Evolutionary conservation across 2,329 filamentous ascomycete species (phyloP), one percentile per base, ranked within the genome.

Genomic region (Didymella glomerata): DNA sequence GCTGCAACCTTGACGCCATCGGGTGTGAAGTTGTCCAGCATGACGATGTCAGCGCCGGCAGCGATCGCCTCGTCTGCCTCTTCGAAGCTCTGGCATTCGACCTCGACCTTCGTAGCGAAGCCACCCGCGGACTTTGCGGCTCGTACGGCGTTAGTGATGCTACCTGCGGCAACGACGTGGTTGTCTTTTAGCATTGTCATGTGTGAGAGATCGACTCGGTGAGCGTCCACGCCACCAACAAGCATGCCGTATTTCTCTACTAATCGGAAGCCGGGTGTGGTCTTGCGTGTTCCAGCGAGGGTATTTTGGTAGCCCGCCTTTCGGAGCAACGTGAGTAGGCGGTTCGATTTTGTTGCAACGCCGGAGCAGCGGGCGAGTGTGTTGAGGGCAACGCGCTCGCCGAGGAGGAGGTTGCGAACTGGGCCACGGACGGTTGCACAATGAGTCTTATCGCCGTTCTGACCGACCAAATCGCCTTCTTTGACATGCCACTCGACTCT

Each of bases 161-260:
- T 91, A 25, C 83, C 83, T 53, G 90, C 89, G 63, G 92, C 92
- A 90, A 94, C 97, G 57, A 99, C 90, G 79, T 99, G 95, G 79
- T 99, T 99, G 79, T 99, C 95, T 82, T 99, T 99, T 65, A 99
- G 84, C 95, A 99, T 99, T 56, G 93, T 93, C 95, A 99, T 98
- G 65, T 89, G 86, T 76, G 77, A 80, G 2, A 99, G 83, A 76
- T 99, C 95, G 79, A 97, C 92, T 30, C 95, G 84, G 78, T 99
- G 95, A 2, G 89, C 87, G 79, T 99, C 95, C 16, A 92, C 93
- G 11, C 95, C 95, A 56, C 94, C 95, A 16, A 96, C 90, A 22
- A 97, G 82, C 90, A 99, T 97, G 68, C 93, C 95, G 78, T 99
- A 99, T 81, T 99, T 99, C 79, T 99, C 95, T 10, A 98, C 93